These are phyloP conservation scores for Solanum piurae DNA, from an alignment of 257 asterid species.

Conservation along the genomic window DNA sequence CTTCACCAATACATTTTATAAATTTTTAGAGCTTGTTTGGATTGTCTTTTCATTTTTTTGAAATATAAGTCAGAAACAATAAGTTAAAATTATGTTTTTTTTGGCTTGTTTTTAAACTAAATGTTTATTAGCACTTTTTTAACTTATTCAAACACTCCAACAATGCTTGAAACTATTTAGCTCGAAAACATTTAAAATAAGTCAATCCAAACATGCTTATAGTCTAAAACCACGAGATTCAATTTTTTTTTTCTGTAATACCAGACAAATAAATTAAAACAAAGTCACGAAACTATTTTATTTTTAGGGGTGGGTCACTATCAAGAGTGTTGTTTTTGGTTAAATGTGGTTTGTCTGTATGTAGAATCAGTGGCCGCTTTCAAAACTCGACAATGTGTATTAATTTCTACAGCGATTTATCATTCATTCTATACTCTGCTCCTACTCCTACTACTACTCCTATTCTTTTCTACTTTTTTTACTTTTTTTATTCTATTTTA, in stretches of 20 bases:
- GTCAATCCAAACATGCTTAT: background rate
- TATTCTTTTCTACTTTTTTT: background rate
- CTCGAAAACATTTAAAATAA: too few relatives aligned
- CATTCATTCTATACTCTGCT: background rate
- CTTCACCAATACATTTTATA: background rate
- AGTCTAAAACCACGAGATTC: background rate
- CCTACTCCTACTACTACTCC: background rate
- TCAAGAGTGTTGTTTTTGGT: slow-evolving; percentile 21
- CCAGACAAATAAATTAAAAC: background rate
- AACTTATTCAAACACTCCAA: background rate
- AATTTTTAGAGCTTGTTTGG: background rate
- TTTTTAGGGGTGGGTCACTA: slow-evolving; percentile 19
- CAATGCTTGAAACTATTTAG: background rate
- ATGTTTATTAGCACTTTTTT: too few relatives aligned
- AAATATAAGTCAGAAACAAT: too few relatives aligned
- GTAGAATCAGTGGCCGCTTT: slow-evolving; percentile 38
- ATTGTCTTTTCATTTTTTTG: background rate
- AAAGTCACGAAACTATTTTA: fast-evolving
- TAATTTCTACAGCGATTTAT: slow-evolving; percentile 9
- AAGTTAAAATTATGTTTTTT: background rate
- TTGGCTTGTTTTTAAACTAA: background rate
- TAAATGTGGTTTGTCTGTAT: slow-evolving; percentile 30
- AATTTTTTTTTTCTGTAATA: too few relatives aligned
- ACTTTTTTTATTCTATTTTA: background rate
- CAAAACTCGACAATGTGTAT: slow-evolving; percentile 39